Evolutionary conservation across 2,329 filamentous ascomycete genomes (phyloP).

Genomic region (Colletotrichum sp.): DNA sequence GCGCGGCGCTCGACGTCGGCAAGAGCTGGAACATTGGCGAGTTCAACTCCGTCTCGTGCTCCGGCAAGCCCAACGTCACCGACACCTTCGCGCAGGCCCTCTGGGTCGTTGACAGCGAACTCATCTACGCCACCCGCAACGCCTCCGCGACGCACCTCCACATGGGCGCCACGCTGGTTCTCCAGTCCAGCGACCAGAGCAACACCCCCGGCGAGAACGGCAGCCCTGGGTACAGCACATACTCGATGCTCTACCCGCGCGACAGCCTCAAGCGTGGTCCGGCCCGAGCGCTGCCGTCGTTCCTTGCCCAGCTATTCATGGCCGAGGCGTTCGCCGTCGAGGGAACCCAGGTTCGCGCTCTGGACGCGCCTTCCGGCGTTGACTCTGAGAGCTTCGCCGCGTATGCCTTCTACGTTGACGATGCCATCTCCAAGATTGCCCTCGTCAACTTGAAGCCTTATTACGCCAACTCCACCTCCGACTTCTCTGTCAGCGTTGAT

Average conservation of each 20-base stretch:
- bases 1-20: conserved; percentile 9
- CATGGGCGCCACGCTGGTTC: conserved; percentile 21
- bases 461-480: neutral
- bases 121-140: conserved; percentile 42
- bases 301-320: conserved; percentile 16
- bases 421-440: neutral
- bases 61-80: conserved; percentile 40
- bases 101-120: conserved; percentile 40
- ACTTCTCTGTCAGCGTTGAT: neutral
- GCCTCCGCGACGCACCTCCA: conserved; percentile 40
- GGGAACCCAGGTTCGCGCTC: neutral
- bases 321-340: conserved; percentile 15
- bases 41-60: conserved; percentile 44
- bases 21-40: conserved; percentile 35
- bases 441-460: conserved; percentile 9
- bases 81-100: conserved; percentile 45
- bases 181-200: conserved; percentile 18
- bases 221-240: conserved; percentile 16
- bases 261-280: conserved; percentile 16
- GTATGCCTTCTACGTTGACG: neutral
- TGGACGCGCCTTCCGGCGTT: neutral
- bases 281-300: conserved; percentile 13
- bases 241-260: conserved; percentile 23
- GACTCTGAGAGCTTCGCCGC: neutral
- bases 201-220: conserved; percentile 15